These are phyloP conservation scores for Trichoderma sp. DNA, from an alignment of 2,329 filamentous ascomycete species.

Conservation along the genomic window DNA sequence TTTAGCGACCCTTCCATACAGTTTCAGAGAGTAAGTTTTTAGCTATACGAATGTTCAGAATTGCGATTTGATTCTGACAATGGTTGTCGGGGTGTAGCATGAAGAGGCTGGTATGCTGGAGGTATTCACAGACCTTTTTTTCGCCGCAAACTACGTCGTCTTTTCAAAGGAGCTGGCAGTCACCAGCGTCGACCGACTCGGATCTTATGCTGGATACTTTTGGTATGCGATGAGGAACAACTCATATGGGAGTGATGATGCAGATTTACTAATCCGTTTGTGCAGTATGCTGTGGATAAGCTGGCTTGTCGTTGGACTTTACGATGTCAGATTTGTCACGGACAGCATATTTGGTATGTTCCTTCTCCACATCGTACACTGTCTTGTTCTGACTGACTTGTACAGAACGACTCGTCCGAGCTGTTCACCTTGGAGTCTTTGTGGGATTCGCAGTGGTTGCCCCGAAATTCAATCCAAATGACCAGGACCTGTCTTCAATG, in stretches of 20 bases:
- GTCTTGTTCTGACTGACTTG: too few species aligned
- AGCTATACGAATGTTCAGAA: background rate
- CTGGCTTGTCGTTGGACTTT: slow-evolving; percentile 67
- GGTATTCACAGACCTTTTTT: slow-evolving; percentile 47
- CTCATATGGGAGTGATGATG: background rate
- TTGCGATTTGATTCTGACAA: slow-evolving; percentile 9
- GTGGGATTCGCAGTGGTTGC: slow-evolving; percentile 67
- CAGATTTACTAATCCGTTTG: background rate
- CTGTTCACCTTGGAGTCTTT: slow-evolving; percentile 65
- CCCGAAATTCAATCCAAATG: slow-evolving; percentile 47
- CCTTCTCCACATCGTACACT: too few species aligned
- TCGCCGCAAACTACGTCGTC: slow-evolving; percentile 65
- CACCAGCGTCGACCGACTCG: slow-evolving; percentile 40
- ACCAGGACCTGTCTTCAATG: slow-evolving; percentile 46
- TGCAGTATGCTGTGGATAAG: slow-evolving; percentile 65
- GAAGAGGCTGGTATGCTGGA: slow-evolving; percentile 45
- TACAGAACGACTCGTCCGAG: slow-evolving; percentile 58
- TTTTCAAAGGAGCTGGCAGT: slow-evolving; percentile 49
- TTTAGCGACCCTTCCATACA: slow-evolving; percentile 10
- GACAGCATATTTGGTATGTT: slow-evolving; percentile 62
- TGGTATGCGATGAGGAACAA: slow-evolving; percentile 32
- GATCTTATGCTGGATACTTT: slow-evolving; percentile 45
- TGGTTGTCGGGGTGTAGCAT: slow-evolving; percentile 33
- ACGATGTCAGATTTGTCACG: slow-evolving; percentile 67
- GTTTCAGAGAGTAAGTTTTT: slow-evolving; percentile 16